Percentiles rank a stretch among this genome's conserved stretches.
These are phyloP conservation scores for Colletotrichum liaoningense DNA, from an alignment of 2,329 filamentous ascomycete species.

Conservation along the genomic window DNA sequence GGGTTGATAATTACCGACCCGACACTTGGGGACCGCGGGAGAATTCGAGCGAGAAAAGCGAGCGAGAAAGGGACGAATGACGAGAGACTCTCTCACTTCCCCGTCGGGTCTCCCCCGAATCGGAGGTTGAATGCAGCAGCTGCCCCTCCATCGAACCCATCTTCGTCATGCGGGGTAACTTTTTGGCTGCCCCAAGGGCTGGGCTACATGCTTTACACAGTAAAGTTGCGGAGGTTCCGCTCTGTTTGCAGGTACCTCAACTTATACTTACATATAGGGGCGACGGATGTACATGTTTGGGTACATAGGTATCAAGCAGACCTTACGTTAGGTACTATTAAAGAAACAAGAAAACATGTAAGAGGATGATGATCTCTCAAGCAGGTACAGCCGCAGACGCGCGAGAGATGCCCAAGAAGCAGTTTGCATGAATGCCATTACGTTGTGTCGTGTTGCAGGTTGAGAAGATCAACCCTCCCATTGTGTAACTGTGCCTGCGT, in stretches of 20 bases:
- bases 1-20: neutral
- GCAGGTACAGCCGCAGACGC: neutral
- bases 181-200: neutral
- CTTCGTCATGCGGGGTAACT: conserved; percentile 31
- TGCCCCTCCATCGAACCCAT: conserved; percentile 24
- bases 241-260: too few relatives aligned
- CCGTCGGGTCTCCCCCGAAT: conserved; percentile 2
- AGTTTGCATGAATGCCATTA: conserved; percentile 1
- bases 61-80: neutral
- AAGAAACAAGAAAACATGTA: too few relatives aligned
- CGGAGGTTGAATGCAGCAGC: neutral
- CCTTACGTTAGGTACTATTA: neutral
- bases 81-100: neutral
- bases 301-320: too few relatives aligned
- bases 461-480: conserved; percentile 1
- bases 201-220: neutral
- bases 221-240: neutral
- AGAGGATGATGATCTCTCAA: neutral
- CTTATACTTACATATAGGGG: neutral
- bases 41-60: neutral
- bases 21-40: too few relatives aligned
- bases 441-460: conserved; percentile 13
- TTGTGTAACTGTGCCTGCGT: neutral
- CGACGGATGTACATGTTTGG: too few relatives aligned
- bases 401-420: neutral